Base-by-base conservation (phyloP, 306 rosid species). In the Dalbergia cochinchinensis region DNA sequence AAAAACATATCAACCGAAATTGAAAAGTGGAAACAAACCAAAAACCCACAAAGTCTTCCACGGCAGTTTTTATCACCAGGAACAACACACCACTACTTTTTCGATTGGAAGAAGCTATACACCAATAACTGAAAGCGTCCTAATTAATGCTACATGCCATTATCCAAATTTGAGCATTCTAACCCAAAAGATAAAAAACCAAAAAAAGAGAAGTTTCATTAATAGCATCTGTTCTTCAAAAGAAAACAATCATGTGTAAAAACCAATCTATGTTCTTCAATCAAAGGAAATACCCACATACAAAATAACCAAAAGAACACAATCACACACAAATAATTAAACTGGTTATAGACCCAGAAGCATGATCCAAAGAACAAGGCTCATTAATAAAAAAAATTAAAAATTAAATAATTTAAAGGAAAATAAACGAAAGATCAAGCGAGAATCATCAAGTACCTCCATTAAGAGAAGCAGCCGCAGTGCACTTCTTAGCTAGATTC, bases 401-500 rank as follows among this genome's bases (percentile, higher is more conserved):
- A 3, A 3, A 50, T 10, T 10, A 47, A 47, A 11, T 4, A 37
- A 37, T 37, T 4, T 0, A 4, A 0, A 15, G 20, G 6, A 3
- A 12, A 57, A 3, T 7, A 12, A 41, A 44, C 34, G 8, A 7
- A 76, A 73, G 83, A 83, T 73, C 69, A 58, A 70, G 47, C 6
- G 7, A 51, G 37, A 64, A 63, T 84, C 13, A 3, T 41, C 11
- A 45, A 26, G 41, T 33, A 94, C 98, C 98, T 88, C 97, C 98
- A 83, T 89, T 89, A 65, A 94, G 92, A 77, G 90, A 87, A 57
- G 77, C 79, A 60, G 89, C 84, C 0, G 88, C 83, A 65, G 97
- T 86, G 83, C 95, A 94, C 84, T 89, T 92, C 63, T 88, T 91
- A 3, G 84, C 81, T 60, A 94, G 86, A 87, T 87, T 94, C 20